Base-by-base conservation (phyloP, 768 basidiomycete species). In the Saitozyma podzolica region DNA sequence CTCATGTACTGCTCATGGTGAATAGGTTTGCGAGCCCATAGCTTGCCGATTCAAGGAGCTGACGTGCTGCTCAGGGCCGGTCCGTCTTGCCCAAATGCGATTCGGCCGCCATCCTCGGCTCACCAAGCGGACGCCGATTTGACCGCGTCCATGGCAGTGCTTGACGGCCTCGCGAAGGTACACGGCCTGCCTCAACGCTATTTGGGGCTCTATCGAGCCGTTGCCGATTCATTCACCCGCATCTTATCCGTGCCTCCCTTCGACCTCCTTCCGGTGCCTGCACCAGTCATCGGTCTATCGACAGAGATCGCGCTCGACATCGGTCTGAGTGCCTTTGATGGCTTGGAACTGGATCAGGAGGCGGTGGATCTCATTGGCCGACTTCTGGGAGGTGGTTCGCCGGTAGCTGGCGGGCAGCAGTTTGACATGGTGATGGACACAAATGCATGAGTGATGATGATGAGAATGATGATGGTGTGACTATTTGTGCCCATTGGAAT, bases 1-100 rank as follows among this genome's bases (percentile, higher is more conserved):
- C 43, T 61, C 8, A 19, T 61, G 53, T 61, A 61, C 39, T 61
- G 60, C 43, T 61, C 60, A 16, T 61, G 60, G 60, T 61, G n/a
- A 17, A 54, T 54, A 16, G 16, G 14, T 39, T 20, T 8, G 14
- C 13, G 19, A 11, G 10, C 9, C 16, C 5, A 10, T 8, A 10
- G 39, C 19, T n/a, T 14, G 6, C 16, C n/a, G n/a, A n/a, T n/a
- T 40, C 49, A 42, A 7, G 40, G 11, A 11, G 39, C 43, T 47
- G 54, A 42, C 40, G 42, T 6, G 16, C 9, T 16, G 29, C n/a
- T n/a, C n/a, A 59, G 58, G 37, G 37, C 47, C 6, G 47, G 19
- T 19, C 37, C 49, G 14, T 19, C 29, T 11, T 17, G 40, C 29
- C 43, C 43, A 17, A 16, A 19, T 17, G 55, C 55, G 10, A n/a